phyloP scores from a whole-genome alignment of 2,329 filamentous ascomycete genomes.

The Neurospora sp. region DNA sequence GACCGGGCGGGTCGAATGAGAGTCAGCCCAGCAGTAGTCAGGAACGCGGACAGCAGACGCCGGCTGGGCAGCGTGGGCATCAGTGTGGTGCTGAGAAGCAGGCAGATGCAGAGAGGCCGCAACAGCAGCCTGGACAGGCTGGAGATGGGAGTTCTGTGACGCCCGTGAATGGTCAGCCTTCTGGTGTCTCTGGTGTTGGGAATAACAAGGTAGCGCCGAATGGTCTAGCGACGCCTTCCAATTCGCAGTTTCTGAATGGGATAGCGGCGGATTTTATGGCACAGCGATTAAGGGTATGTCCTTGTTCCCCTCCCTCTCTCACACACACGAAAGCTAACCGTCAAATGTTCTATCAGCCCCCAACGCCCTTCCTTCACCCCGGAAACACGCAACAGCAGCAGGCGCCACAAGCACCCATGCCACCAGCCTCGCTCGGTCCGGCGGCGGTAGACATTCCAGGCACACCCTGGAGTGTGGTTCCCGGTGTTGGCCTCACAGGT shows the following conservation, averaged over 20 bases:
- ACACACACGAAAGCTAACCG: background rate
- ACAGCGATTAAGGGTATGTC: background rate
- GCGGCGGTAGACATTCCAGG: background rate
- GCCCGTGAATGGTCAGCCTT: background rate
- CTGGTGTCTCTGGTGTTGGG: background rate
- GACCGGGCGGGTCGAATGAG: conserved; percentile 19
- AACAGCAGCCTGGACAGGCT: background rate
- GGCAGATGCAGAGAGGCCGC: background rate
- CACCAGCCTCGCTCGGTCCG: background rate
- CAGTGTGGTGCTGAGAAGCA: background rate
- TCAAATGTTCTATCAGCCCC: background rate
- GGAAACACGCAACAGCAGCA: background rate
- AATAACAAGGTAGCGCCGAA: background rate
- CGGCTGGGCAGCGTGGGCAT: background rate
- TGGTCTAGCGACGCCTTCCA: background rate
- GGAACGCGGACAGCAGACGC: conserved; percentile 10
- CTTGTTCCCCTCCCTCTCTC: background rate
- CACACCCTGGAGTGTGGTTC: background rate
- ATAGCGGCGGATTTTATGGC: background rate
- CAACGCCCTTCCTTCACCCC: background rate
- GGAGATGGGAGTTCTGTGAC: background rate
- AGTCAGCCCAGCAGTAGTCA: conserved; percentile 1
- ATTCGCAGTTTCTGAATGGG: background rate
- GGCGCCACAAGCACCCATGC: background rate
- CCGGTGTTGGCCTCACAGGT: background rate